Conservation (phyloP, 768 basidiomycete species). For the Rhizopogon vinicolor region DNA sequence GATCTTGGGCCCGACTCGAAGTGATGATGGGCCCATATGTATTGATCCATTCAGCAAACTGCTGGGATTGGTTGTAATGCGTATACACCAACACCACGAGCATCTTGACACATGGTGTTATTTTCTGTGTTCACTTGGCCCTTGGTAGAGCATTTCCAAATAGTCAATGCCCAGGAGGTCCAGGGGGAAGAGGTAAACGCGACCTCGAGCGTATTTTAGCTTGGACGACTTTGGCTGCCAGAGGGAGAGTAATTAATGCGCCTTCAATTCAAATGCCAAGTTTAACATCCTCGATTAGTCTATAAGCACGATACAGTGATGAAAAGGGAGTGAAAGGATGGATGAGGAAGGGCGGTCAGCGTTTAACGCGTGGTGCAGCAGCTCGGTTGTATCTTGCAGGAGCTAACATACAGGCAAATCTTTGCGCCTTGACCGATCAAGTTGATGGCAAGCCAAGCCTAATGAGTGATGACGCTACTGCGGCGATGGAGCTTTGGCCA, state of each 20-base stretch:
- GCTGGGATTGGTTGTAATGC: slow-evolving; percentile 23
- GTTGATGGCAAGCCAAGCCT: not conserved
- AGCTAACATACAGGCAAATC: not conserved
- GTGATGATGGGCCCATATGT: slow-evolving; percentile 58
- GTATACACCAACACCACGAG: not conserved
- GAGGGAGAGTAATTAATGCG: slow-evolving; percentile 12
- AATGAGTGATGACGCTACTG: not conserved
- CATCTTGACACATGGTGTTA: not conserved
- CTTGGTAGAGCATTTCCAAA: slow-evolving; percentile 26
- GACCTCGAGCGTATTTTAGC: slow-evolving; percentile 6
- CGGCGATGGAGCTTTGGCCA: not conserved
- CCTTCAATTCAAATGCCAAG: slow-evolving; percentile 10
- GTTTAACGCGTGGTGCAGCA: not conserved
- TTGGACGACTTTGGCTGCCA: slow-evolving; percentile 9
- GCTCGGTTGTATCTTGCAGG: not conserved
- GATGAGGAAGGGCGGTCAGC: not conserved
- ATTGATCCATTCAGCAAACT: slow-evolving; percentile 56
- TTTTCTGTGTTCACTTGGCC: slow-evolving; percentile 15
- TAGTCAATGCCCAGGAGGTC: slow-evolving; percentile 29
- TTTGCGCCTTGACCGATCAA: not conserved
- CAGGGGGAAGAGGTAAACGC: slow-evolving; percentile 24
- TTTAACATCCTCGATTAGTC: slow-evolving; percentile 8
- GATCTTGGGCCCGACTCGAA: slow-evolving; percentile 40
- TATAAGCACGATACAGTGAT: not conserved
- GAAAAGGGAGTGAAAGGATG: not conserved